phyloP scores from a whole-genome alignment of 2,329 filamentous ascomycete species.

The Hypomyces rosellus region DNA sequence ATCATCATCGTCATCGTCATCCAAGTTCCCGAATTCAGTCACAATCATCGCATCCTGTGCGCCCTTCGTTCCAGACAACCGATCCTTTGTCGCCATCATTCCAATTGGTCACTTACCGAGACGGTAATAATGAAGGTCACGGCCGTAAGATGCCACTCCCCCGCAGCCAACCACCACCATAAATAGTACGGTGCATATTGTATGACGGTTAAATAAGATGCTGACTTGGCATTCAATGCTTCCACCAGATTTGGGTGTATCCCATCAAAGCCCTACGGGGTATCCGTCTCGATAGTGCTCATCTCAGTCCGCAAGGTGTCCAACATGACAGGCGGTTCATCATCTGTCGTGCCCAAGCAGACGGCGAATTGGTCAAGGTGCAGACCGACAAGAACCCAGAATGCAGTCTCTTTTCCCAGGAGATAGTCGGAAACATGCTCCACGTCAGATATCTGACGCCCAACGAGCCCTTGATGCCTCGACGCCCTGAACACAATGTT shows the following conservation, averaged over 20 bases:
- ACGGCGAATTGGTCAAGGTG: slow-evolving; percentile 46
- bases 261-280: slow-evolving; percentile 68
- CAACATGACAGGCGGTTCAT: slow-evolving; percentile 65
- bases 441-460: slow-evolving; percentile 39
- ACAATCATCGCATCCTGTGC: no score
- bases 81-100: no score
- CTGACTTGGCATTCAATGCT: neutral
- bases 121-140: slow-evolving; percentile 25
- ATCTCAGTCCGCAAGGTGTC: slow-evolving; percentile 57
- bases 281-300: slow-evolving; percentile 45
- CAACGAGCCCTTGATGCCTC: slow-evolving; percentile 32
- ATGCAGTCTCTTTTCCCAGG: slow-evolving; percentile 58
- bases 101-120: neutral
- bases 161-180: no score
- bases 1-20: no score
- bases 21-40: no score
- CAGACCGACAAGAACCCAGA: slow-evolving; percentile 51
- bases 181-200: no score
- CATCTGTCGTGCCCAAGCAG: slow-evolving; percentile 49
- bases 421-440: slow-evolving; percentile 37
- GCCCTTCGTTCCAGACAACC: no score
- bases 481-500: slow-evolving; percentile 28
- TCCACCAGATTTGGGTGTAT: slow-evolving; percentile 55
- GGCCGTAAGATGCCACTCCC: slow-evolving; percentile 15
- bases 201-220: neutral